Evolutionary conservation across 83 land plant species (phyloP).

Genomic region (Picea abies): DNA sequence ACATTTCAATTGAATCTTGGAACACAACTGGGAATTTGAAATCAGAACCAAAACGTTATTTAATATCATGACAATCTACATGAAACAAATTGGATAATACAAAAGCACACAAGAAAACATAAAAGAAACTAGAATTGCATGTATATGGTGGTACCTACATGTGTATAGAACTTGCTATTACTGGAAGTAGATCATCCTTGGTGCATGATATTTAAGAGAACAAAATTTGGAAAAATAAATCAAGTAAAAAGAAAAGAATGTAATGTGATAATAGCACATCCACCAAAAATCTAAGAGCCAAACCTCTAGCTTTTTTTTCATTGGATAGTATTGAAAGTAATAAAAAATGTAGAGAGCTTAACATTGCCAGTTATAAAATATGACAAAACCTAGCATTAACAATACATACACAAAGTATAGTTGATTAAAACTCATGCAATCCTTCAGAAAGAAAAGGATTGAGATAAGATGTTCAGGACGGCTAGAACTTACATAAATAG

Average conservation of each 20-base stretch:
- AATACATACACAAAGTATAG: neutral
- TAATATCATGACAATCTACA: too few species aligned
- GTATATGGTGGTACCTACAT: too few species aligned
- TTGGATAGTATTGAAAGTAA: neutral
- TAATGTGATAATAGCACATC: neutral
- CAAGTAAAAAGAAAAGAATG: neutral
- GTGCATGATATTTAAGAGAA: neutral
- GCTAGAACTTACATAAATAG: conserved; percentile 56
- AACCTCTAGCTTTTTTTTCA: neutral
- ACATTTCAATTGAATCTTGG: too few species aligned
- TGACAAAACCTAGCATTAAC: neutral
- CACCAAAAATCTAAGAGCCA: neutral
- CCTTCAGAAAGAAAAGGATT: conserved; percentile 1
- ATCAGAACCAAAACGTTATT: too few species aligned
- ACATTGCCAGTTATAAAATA: neutral
- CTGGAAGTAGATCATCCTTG: neutral
- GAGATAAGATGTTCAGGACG: neutral
- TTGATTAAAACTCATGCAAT: neutral
- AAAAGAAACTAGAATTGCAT: neutral
- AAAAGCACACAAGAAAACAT: too few species aligned
- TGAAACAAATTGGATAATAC: too few species aligned
- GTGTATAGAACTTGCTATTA: neutral
- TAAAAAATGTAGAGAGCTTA: neutral
- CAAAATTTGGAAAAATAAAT: neutral
- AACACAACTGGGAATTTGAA: too few species aligned